Conservation (phyloP, 371 early-diverging fungal species). For the Rhizoclosmatium hyalinum region DNA sequence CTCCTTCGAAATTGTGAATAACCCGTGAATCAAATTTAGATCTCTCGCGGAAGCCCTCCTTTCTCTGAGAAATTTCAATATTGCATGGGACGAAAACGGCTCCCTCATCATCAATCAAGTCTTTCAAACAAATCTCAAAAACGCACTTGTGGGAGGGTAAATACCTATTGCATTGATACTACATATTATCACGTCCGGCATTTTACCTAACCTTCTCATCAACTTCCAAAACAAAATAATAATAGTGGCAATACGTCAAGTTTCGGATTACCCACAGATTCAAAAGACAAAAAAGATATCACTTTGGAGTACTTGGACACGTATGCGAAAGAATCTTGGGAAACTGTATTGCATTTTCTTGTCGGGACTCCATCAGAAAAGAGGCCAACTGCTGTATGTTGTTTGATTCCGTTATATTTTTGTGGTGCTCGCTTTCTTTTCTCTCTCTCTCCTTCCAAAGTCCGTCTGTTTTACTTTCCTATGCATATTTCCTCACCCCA, state of each 20-base stretch:
- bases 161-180: not conserved
- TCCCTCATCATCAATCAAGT: constrained; percentile 36
- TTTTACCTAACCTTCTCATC: no score
- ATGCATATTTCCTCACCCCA: no score
- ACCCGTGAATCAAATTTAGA: constrained; percentile 17
- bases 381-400: constrained; percentile 78
- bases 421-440: not conserved
- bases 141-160: constrained; percentile 91
- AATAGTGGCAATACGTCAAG: constrained; percentile 77
- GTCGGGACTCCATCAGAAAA: constrained; percentile 82
- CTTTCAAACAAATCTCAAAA: constrained; percentile 81
- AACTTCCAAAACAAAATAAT: not conserved
- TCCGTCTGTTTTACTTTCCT: not conserved
- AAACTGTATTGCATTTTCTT: constrained; percentile 92
- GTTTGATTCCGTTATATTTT: not conserved
- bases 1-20: no score
- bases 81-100: constrained; percentile 32
- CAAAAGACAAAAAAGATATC: constrained; percentile 73
- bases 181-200: no score
- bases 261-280: constrained; percentile 78
- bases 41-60: constrained; percentile 34
- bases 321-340: constrained; percentile 88
- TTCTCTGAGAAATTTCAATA: constrained; percentile 41
- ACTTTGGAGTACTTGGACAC: constrained; percentile 75
- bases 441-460: not conserved